Evolutionary conservation across 305 asterid species (phyloP), one percentile per base, ranked within the genome.

Genomic region (Coffea humblotiana): DNA sequence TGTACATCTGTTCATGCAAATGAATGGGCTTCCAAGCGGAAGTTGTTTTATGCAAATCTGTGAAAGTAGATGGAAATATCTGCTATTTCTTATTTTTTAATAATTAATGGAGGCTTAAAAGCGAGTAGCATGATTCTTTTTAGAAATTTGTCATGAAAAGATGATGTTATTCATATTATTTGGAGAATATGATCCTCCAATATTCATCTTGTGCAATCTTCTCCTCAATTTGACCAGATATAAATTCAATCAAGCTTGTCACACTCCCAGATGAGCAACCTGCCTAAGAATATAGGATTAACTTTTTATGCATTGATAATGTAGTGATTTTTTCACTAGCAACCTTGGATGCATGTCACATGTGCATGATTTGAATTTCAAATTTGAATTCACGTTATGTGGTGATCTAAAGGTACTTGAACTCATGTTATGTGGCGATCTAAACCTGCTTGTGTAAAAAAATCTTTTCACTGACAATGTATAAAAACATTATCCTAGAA

Each of bases 91-190:
- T 52, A 43, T 52, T 52, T 52, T 12, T 2, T 13, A n/a, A 5
- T 69, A 63, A 12, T 40, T 52, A 54, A 23, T 51, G 75, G 58
- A 67, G 45, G 45, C 35, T 76, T 15, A 7, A 68, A 32, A 2
- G n/a, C 14, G 67, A 47, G 8, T 18, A 8, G 6, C 0, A 8
- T 73, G 3, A 43, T 63, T 0, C 7, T 58, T 2, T 60, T 76
- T 47, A 47, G 60, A 77, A 54, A 60, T 35, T n/a, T 64, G 66
- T 74, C 21, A 64, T 13, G 71, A 29, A 67, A 14, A 67, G 72
- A 8, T 66, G 21, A 8, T 6, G 47, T 32, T 32, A 16, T 16
- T 67, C 16, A 67, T 35, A 35, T 32, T 16, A 29, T 15, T 15
- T 4, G 1, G 2, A 19, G 15, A 5, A 67, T 67, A 6, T 35